These are phyloP conservation scores for Datisca glomerata DNA, from an alignment of 306 rosid species.

Conservation along the genomic window DNA sequence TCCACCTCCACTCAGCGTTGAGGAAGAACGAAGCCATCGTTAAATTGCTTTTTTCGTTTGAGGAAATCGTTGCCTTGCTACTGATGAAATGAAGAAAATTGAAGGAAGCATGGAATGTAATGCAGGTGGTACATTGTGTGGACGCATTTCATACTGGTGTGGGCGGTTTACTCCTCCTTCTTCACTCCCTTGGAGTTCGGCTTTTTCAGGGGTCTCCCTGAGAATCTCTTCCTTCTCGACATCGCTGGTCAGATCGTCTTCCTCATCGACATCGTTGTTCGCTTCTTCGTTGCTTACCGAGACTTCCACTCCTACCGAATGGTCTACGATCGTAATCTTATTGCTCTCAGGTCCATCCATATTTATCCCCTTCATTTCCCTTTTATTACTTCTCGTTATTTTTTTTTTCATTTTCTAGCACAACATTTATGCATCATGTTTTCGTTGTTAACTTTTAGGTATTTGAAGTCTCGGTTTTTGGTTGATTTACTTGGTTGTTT, in stretches of 20 bases:
- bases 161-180: conserved; percentile 64
- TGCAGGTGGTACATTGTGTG: conserved; percentile 50
- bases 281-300: conserved; percentile 40
- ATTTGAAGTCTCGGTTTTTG: conserved; percentile 43
- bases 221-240: conserved; percentile 52
- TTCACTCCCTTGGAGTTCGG: conserved; percentile 68
- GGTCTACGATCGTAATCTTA: conserved; percentile 24
- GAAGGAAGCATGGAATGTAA: not conserved
- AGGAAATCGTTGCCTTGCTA: too few species aligned
- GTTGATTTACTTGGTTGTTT: conserved; percentile 40
- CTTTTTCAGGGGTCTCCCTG: conserved; percentile 51
- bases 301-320: conserved; percentile 30
- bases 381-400: not conserved
- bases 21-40: too few species aligned
- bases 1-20: too few species aligned
- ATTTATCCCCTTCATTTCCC: not conserved
- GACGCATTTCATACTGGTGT: conserved; percentile 49
- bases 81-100: too few species aligned
- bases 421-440: not conserved
- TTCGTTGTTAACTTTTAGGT: conserved; percentile 11
- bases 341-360: conserved; percentile 30
- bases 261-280: conserved; percentile 35
- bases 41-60: too few species aligned
- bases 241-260: conserved; percentile 49
- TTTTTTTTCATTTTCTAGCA: not conserved